A percentile compares a stretch with the other conserved stretches of the same genome.
phyloP scores from a whole-genome alignment of 2,329 filamentous ascomycete genomes.

The Calonectria henricotiae region DNA sequence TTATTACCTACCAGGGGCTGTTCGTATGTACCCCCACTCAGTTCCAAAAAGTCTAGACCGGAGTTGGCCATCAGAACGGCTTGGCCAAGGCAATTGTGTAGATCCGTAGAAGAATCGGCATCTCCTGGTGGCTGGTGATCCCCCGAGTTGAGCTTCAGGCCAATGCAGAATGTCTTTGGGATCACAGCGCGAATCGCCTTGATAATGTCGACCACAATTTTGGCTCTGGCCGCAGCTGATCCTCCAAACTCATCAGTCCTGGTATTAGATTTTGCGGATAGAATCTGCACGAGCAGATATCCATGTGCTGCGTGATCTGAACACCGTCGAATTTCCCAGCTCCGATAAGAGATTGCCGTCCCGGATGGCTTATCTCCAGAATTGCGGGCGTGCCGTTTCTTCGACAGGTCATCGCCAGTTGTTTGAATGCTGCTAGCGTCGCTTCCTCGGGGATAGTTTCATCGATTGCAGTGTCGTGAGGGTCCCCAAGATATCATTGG shows the following conservation, averaged over 20 bases:
- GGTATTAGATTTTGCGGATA: slow-evolving; percentile 67
- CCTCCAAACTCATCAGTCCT: slow-evolving; percentile 73
- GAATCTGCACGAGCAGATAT: slow-evolving; percentile 72
- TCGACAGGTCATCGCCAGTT: slow-evolving; percentile 56
- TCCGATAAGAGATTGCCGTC: slow-evolving; percentile 62
- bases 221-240: slow-evolving; percentile 64
- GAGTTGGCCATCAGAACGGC: slow-evolving; percentile 66
- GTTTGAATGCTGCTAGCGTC: slow-evolving; percentile 58
- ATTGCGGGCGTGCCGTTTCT: slow-evolving; percentile 58
- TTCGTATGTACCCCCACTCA: slow-evolving; percentile 76
- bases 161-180: slow-evolving; percentile 64
- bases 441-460: slow-evolving; percentile 44
- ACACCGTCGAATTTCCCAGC: slow-evolving; percentile 63
- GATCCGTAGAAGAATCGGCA: slow-evolving; percentile 50
- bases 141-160: slow-evolving; percentile 72
- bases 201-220: slow-evolving; percentile 69
- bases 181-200: slow-evolving; percentile 60
- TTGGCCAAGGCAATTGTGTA: slow-evolving; percentile 73
- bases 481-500: slow-evolving; percentile 56
- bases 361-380: slow-evolving; percentile 66
- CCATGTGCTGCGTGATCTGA: slow-evolving; percentile 70
- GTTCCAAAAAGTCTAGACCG: slow-evolving; percentile 78
- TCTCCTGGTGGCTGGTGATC: slow-evolving; percentile 66
- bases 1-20: slow-evolving; percentile 61
- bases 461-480: slow-evolving; percentile 58